phyloP scores from a whole-genome alignment of 202 grass and related monocot genomes.

The Carex arenaria region DNA sequence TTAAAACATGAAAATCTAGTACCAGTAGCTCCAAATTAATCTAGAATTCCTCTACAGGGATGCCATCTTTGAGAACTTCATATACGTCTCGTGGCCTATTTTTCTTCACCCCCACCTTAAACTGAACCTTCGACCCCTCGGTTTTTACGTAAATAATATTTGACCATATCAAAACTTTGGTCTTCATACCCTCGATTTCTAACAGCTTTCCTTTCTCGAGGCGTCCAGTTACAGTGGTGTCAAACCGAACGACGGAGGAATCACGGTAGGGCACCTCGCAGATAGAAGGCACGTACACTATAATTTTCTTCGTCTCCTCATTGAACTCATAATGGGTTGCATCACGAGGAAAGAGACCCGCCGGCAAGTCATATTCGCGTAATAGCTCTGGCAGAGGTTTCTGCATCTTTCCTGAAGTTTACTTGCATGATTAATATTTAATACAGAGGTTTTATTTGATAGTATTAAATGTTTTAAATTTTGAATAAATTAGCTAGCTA shows the following conservation, averaged over 20 bases:
- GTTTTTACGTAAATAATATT: conserved; percentile 66
- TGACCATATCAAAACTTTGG: conserved; percentile 82
- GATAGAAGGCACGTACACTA: conserved; percentile 67
- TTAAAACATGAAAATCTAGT: background rate
- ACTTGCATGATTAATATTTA: background rate
- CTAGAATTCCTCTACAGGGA: conserved; percentile 66
- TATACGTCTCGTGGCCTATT: conserved; percentile 63
- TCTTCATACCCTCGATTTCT: conserved; percentile 80
- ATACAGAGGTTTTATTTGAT: background rate
- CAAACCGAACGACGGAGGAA: conserved; percentile 74
- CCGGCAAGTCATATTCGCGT: conserved; percentile 67
- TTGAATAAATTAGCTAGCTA: background rate
- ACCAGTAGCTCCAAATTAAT: background rate
- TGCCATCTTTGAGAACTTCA: conserved; percentile 55
- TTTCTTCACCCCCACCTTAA: conserved; percentile 66
- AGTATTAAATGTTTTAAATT: background rate
- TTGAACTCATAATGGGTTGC: conserved; percentile 83
- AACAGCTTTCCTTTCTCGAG: conserved; percentile 57
- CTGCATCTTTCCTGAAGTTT: conserved; percentile 69
- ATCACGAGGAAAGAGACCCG: conserved; percentile 72
- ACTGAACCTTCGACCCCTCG: conserved; percentile 70
- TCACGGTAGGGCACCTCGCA: conserved; percentile 91
- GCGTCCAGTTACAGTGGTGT: conserved; percentile 43
- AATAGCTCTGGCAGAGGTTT: conserved; percentile 77
- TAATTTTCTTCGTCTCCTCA: conserved; percentile 62